Base-by-base conservation (phyloP, 2,329 filamentous ascomycete species). In the Aspergillus sp. region DNA sequence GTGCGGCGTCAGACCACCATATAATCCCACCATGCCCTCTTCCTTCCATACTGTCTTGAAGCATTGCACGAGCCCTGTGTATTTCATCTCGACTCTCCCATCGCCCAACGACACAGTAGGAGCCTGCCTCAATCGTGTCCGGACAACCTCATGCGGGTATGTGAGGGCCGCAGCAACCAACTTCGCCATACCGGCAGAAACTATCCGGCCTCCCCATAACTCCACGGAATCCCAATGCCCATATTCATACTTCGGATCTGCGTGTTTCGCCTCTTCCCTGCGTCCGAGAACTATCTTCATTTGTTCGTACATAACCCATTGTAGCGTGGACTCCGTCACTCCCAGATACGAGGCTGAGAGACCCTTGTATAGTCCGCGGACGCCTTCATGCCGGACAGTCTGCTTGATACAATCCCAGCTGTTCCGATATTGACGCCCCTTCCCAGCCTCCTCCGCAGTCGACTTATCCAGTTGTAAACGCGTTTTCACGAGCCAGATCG, bases 401-500 rank as follows among this genome's bases (percentile, higher is more conserved):
- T 96, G 86, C 55, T 80, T 80, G 47, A 90, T 81, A 66, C 90
- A 97, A 67, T 97, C 90, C 68, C 83, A 78, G 52, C 87, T 90
- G 66, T 95, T 95, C 64, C 81, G 82, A 69, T 97, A 96, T 60
- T 82, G 82, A 44, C 90, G 76, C 44, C 74, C 73, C 45, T 49
- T 77, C 73, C 52, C 78, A 50, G 72, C 71, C 57, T 80, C 78
- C 10, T 80, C 78, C 10, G 84, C 85, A 44, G 82, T 79, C 62
- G 86, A 87, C 73, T 90, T 94, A 72, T 97, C 90, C 32, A 97
- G 79, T 70, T 97, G 90, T 57, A 97, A 66, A 30, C 90, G 77
- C 36, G 90, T 97, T 76, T 97, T 97, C 62, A 97, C 82, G 52
- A 97, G 79, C 90, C 90, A 97, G 61, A 97, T 95, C 1, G 90